Base-by-base conservation (phyloP, 352 stramenopile species). In the Phytopythium ostracodes region DNA sequence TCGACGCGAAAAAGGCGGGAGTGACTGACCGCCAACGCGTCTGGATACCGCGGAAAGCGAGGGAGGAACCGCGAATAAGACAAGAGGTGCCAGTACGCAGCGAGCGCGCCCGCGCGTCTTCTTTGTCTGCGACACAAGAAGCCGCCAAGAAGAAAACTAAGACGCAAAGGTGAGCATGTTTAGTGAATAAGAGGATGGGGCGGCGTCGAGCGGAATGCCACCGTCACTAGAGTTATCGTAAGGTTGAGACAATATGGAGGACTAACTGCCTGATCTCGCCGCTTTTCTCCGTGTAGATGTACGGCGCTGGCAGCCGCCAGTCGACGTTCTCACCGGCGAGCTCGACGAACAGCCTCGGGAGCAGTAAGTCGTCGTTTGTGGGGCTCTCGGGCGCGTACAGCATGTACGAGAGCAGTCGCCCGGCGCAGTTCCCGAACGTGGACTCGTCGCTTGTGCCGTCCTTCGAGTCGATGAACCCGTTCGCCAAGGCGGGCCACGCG, bases 381-480 rank as follows among this genome's bases (percentile, higher is more conserved):
- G 55, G 55, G 8, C 54, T 73, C 15, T 77, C 72, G 1, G 67
- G 68, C 22, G 62, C 72, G 0, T 80, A 80, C 62, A 74, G 59
- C 43, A 73, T 54, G 56, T 79, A 78, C 59, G 66, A 75, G 46
- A 70, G 25, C 50, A 64, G 66, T 36, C 31, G 55, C 18, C 73
- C 52, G 53, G 35, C 18, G 8, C 54, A n/a, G 36, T 76, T 72
- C 40, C 62, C 63, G 18, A 84, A 83, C 36, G 71, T 79, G 38
- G 77, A 82, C 36, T 61, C 61, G 55, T 78, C 71, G 22, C 60
- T 73, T 7, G 70, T 93, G 54, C 86, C 86, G 20, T 81, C 84
- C 24, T 95, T 95, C 50, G 74, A 80, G 44, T 67, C 76, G 22
- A 62, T 95, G 31, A 95, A 95, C 65, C 84, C 84, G 31, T 92